Base-by-base conservation (phyloP, 2,329 filamentous ascomycete genomes). In the Graphilbum sp. region DNA sequence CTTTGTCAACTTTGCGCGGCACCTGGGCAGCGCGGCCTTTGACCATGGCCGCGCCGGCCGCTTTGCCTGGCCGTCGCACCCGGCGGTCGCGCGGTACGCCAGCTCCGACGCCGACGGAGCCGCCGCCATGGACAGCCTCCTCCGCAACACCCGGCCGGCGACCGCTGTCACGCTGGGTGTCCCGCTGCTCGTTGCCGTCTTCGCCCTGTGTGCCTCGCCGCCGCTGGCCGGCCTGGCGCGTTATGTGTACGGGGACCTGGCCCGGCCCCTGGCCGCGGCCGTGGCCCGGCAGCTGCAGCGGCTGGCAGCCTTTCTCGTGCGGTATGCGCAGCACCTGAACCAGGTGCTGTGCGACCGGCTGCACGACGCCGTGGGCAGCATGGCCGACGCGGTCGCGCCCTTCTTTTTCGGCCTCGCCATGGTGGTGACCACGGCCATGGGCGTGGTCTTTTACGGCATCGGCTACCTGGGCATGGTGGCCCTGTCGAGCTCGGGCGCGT, bases 401-500 rank as follows among this genome's bases (percentile, higher is more conserved):
- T 29, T 44, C 11, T 24, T 44, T 15, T 43, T 45, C 32, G 43
- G 42, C 17, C 12, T 31, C 8, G 29, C 38, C 11, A 31, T 43
- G 25, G 35, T 44, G 10, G 33, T 41, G 10, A 37, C 39, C 3
- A 35, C 37, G 4, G 38, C 45, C 6, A 35, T 40, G 2, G 40
- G 40, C 15, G 32, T 46, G 7, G 37, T 46, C 9, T 27, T 47
- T 16, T 46, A 41, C 30, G 41, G 42, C 9, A 16, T 44, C 10
- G 44, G 42, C 6, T 34, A 41, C 19, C 39, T 46, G 2, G 42
- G 42, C 16, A 18, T 46, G 3, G 20, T 34, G 1, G 33, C 31
- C 2, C 32, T 43, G 17, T 39, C 23, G 9, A 16, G 38, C 23
- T 42, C 43, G 4, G 45, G 43, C 32, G 3, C 39, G 11, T 39